Evolutionary conservation across 306 rosid species (phyloP), one percentile per base, ranked within the genome.

Genomic region (Nissolia schottii): DNA sequence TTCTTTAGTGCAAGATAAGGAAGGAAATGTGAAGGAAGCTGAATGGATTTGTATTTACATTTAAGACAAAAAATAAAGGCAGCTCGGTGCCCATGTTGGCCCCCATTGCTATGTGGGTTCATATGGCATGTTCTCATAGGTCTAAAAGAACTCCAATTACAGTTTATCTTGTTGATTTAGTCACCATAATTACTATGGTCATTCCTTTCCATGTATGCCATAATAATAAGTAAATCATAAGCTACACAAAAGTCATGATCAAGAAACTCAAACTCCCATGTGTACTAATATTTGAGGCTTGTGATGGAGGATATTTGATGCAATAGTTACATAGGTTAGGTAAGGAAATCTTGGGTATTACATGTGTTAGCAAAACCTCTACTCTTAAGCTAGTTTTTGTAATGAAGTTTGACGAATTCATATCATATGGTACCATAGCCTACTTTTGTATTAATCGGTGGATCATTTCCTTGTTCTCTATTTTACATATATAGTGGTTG

Each of bases 171-270:
- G 24, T 9, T 27, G 43, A 63, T 75, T 56, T 24, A 72, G 41
- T 41, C 20, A 75, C 31, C 15, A 49, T 73, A 64, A 73, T 67
- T 71, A 41, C 73, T 41, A 57, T 54, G 19, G 54, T 51, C 53
- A 67, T 67, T 65, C 24, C 45, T 77, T 84, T 82, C 27, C 45
- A 79, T 62, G 6, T 49, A 38, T 56, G 77, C 37, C 49, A 75
- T 68, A 67, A 85, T 86, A 78, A 82, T 77, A 68, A 70, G 78
- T 68, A 67, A 82, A 85, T 86, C 79, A 87, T 86, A 75, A 62
- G 64, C 28, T 74, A 77, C 28, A 40, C 78, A 72, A 68, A n/a
- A 32, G 72, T 76, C 32, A 70, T 85, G 79, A 78, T 73, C 81
- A 75, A 69, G 38, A 59, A 73, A 43, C 81, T 68, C 87, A 81